phyloP scores from a whole-genome alignment of 2,329 filamentous ascomycete genomes.

The Venturia aucupariae region DNA sequence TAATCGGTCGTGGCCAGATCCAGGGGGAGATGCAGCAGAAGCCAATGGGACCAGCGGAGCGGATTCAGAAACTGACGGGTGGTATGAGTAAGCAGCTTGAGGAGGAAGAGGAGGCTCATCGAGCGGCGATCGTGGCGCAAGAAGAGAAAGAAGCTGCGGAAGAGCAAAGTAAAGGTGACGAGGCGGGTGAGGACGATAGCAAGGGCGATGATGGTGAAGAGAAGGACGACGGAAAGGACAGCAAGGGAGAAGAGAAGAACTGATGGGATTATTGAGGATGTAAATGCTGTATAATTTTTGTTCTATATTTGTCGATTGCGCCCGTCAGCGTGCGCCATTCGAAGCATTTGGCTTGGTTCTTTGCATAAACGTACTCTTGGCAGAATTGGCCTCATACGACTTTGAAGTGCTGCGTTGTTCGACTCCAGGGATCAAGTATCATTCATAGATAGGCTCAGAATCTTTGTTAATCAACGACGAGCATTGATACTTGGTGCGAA shows the following conservation, averaged over 20 bases:
- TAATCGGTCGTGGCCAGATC: constrained; percentile 76
- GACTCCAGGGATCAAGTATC: too few relatives aligned
- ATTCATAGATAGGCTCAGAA: too few relatives aligned
- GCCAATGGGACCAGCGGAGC: constrained; percentile 8
- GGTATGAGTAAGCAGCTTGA: constrained; percentile 22
- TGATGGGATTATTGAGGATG: too few relatives aligned
- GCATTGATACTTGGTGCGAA: too few relatives aligned
- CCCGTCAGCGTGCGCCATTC: too few relatives aligned
- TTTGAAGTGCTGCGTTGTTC: too few relatives aligned
- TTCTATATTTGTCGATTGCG: too few relatives aligned
- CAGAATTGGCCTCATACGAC: too few relatives aligned
- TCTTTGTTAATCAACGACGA: too few relatives aligned
- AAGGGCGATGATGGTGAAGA: neutral
- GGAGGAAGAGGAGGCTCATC: constrained; percentile 23
- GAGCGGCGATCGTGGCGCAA: neutral
- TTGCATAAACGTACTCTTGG: too few relatives aligned
- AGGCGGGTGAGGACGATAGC: neutral
- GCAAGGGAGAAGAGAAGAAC: neutral
- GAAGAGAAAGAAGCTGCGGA: constrained; percentile 5
- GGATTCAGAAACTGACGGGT: constrained; percentile 15
- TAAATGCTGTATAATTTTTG: too few relatives aligned
- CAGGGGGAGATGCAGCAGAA: constrained; percentile 38
- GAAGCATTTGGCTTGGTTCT: too few relatives aligned
- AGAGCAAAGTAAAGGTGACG: neutral
- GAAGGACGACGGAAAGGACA: neutral